phyloP scores from a whole-genome alignment of 2,329 filamentous ascomycete species.

The Sclerotinia borealis region DNA sequence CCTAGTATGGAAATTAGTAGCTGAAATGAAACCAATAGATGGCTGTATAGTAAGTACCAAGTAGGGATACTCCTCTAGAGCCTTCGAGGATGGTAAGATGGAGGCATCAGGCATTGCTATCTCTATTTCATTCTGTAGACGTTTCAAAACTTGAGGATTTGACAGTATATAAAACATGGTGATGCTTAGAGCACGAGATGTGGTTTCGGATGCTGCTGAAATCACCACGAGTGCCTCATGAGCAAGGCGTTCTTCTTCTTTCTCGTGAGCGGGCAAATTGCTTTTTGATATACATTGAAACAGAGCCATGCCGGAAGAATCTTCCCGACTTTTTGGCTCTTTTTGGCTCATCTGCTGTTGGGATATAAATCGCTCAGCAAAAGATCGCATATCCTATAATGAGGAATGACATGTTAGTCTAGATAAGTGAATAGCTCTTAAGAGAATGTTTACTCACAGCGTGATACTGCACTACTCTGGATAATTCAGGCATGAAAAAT shows the following conservation, averaged over 20 bases:
- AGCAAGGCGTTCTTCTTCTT: conserved; percentile 29
- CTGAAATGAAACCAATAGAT: neutral
- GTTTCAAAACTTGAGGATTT: conserved; percentile 26
- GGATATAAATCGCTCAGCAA: neutral
- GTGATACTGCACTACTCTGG: neutral
- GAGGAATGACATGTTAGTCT: too few relatives aligned
- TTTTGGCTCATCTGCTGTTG: neutral
- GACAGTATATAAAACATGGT: conserved; percentile 33
- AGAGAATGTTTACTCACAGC: too few relatives aligned
- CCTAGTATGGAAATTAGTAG: neutral
- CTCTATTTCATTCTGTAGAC: conserved; percentile 33
- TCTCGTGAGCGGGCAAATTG: conserved; percentile 32
- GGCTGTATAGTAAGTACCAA: neutral
- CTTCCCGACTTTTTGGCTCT: neutral
- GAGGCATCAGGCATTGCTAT: conserved; percentile 11
- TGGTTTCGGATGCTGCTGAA: conserved; percentile 35
- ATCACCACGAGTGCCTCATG: conserved; percentile 33
- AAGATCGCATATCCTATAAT: too few relatives aligned
- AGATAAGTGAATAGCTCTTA: too few relatives aligned
- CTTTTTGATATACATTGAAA: conserved; percentile 21
- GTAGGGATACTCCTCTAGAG: neutral
- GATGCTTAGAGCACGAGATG: conserved; percentile 31
- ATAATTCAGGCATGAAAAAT: neutral
- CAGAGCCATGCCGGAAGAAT: conserved; percentile 18
- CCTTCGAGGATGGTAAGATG: neutral